These are phyloP conservation scores for Asclepias syriaca DNA, from an alignment of 257 asterid genomes.

Conservation along the genomic window DNA sequence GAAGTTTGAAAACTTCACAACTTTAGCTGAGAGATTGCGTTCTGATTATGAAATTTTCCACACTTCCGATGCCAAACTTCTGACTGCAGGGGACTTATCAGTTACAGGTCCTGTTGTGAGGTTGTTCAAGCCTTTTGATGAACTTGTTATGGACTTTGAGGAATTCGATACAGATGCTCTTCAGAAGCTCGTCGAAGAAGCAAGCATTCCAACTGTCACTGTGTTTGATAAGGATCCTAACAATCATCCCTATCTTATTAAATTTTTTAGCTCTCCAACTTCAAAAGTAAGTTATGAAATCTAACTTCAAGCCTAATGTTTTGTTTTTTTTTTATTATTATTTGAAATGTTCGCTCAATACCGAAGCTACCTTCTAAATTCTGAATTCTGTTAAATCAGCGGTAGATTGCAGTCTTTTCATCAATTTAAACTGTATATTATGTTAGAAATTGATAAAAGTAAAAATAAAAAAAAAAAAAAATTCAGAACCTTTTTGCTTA, in stretches of 20 bases:
- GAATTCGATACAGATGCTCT: conserved; percentile 78
- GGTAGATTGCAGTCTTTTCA: background rate
- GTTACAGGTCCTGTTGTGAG: conserved; percentile 71
- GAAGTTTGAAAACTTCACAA: conserved; percentile 71
- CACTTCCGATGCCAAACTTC: conserved; percentile 62
- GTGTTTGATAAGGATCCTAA: conserved; percentile 72
- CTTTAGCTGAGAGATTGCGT: conserved; percentile 80
- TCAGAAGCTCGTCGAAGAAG: conserved; percentile 67
- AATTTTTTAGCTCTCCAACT: conserved; percentile 57
- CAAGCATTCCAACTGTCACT: conserved; percentile 72
- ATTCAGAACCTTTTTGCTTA: background rate
- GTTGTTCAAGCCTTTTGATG: conserved; percentile 93
- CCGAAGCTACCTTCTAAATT: background rate
- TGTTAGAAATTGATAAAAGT: background rate
- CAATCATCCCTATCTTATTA: conserved; percentile 70
- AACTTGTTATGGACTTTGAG: conserved; percentile 74
- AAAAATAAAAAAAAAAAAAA: too few relatives aligned
- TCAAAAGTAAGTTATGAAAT: conserved; percentile 45
- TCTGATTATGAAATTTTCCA: conserved; percentile 76
- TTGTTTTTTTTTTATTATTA: background rate
- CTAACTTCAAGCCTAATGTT: background rate
- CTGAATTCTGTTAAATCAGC: background rate
- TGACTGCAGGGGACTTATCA: conserved; percentile 82
- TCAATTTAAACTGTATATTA: background rate
- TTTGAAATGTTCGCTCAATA: background rate